These are phyloP conservation scores for Curvularia sp. DNA, from an alignment of 2,329 filamentous ascomycete species.

Conservation along the genomic window DNA sequence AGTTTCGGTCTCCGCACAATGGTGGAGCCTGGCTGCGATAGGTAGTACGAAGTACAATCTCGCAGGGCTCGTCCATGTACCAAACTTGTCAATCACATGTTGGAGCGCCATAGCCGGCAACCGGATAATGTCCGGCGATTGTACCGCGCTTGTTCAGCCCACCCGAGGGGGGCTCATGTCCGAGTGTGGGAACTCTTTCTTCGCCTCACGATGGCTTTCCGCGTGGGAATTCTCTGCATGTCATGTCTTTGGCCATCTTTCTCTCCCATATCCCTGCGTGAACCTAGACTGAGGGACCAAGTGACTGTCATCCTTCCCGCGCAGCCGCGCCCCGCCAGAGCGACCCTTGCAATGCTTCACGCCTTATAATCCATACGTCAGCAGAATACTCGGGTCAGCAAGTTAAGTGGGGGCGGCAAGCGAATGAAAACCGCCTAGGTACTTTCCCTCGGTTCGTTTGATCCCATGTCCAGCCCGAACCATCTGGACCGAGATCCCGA, in stretches of 20 bases:
- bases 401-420: constrained; percentile 38
- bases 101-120: constrained; percentile 5
- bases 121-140: constrained; percentile 8
- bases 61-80: constrained; percentile 1
- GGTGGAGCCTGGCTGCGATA: constrained; percentile 5
- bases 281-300: constrained; percentile 26
- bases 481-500: constrained; percentile 12
- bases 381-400: constrained; percentile 35
- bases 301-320: constrained; percentile 46
- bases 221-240: not conserved
- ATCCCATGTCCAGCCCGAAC: constrained; percentile 4
- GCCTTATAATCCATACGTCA: constrained; percentile 28
- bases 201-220: constrained; percentile 5
- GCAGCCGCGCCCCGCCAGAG: constrained; percentile 33
- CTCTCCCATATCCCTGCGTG: constrained; percentile 5
- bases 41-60: no score
- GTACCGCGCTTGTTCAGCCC: not conserved
- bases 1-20: constrained; percentile 6
- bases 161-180: not conserved
- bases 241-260: not conserved
- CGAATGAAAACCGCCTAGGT: constrained; percentile 6
- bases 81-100: constrained; percentile 4
- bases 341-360: constrained; percentile 30
- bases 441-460: constrained; percentile 2
- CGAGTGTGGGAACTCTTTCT: not conserved